Base-by-base conservation (phyloP, 208 protist genomes). In the Wallacemonas sp. region DNA sequence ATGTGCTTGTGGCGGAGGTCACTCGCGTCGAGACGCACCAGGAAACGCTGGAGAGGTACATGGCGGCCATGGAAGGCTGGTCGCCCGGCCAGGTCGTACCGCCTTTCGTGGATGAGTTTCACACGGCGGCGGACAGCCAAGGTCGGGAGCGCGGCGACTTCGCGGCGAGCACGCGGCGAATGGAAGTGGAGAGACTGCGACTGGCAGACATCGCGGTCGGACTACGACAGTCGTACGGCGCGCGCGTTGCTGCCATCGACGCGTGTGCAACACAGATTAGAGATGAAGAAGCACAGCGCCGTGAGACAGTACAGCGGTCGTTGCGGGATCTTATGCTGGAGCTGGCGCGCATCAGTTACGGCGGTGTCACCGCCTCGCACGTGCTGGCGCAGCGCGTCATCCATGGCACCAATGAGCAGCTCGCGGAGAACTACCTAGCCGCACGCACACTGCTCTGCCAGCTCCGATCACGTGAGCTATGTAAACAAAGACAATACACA, bases 301-400 rank as follows among this genome's bases (percentile, higher is more conserved):
- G 83, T 26, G 29, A 57, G 10, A 67, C 78, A 17, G 66, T 89
- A 1, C 68, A 84, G 45, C n/a, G 53, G 2, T 32, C 70, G 2
- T 74, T 93, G 48, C 75, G 78, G 0, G 65, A 81, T 1, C 52
- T 93, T 24, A 89, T 95, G 72, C 57, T 83, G 3, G 45, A 66
- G 26, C 74, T 95, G 38, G 74, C 85, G 1, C 73, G 76, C 27
- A 91, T 92, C 58, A 84, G 83, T 42, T 91, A 92, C 39, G 76
- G 63, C 32, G 83, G 81, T 69, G 79, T 92, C 9, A 87, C 70
- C 38, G 82, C 68, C 26, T 88, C 87, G 15, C 90, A 93, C 63
- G 85, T 89, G 17, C 52, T 95, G 13, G 86, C 83, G 22, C 90
- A 95, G 78, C 84, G 85, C 19, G 79, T 81, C 33, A 82, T 95